These are phyloP conservation scores for Rhodamnia rubescens DNA, from an alignment of 345 rosid species.

Conservation along the genomic window DNA sequence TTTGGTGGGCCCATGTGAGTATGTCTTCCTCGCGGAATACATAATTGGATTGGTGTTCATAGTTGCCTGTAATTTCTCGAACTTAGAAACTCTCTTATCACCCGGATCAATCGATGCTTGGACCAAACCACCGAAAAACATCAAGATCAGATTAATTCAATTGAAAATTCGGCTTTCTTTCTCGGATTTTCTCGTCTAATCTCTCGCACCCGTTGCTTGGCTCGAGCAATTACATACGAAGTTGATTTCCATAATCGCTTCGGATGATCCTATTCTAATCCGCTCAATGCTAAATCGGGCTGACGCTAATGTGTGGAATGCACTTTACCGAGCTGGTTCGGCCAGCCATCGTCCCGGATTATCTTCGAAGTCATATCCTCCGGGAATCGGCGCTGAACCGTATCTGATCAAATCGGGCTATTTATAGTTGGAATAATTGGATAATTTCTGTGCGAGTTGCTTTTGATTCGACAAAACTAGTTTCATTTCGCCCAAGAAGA, in stretches of 20 bases:
- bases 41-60: neutral
- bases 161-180: neutral
- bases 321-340: neutral
- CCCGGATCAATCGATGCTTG: neutral
- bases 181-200: neutral
- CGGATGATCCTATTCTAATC: neutral
- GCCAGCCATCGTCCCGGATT: accelerated
- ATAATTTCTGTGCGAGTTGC: neutral
- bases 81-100: neutral
- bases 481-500: neutral
- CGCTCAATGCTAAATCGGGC: neutral
- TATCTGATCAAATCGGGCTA: neutral
- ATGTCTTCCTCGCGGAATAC: neutral
- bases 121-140: neutral
- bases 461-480: neutral
- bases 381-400: neutral
- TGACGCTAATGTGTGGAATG: neutral
- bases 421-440: neutral
- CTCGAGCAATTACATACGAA: neutral
- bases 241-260: neutral
- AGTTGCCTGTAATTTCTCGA: neutral
- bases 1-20: neutral
- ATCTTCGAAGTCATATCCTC: neutral
- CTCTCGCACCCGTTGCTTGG: neutral
- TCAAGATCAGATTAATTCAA: neutral